Evolutionary conservation across 2,329 filamentous ascomycete species (phyloP), one percentile per base, ranked within the genome.

Genomic region (Anisogramma anomala): DNA sequence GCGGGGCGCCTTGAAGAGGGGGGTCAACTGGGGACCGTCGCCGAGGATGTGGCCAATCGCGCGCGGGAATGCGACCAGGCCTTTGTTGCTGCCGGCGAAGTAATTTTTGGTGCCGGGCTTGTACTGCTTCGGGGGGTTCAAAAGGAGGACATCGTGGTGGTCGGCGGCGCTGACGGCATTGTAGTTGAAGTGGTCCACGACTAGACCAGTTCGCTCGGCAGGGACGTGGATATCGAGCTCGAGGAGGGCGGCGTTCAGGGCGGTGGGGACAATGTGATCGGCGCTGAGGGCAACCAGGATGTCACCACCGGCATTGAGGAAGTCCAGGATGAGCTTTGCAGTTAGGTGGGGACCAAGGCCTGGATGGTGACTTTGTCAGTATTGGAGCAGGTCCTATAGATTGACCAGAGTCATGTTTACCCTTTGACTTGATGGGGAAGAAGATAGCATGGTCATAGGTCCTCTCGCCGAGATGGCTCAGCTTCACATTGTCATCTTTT

Each of bases 181-280:
- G 65, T 91, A 91, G 67, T 85, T 83, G 77, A 96, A 95, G 69
- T 98, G 91, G 64, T 96, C 91, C 47, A 96, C 81, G 5, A 94
- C 82, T 43, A 89, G 69, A 43, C 84, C 79, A 42, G 82, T 85
- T 55, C 88, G 84, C 63, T 94, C 89, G 26, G 77, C 65, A 28
- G 91, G 85, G n/a, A 95, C 75, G 51, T 79, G 71, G 55, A 98
- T 83, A 58, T 95, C 89, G 59, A 95, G 72, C 64, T 96, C 87
- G 54, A 84, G 68, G 38, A 96, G 82, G 42, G 94, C 71, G 31
- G 82, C 82, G 50, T 79, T 77, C 52, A 95, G 66, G 35, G 84
- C 77, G 41, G 75, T 77, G 11, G 89, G 79, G 3, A 82, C 79
- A 13, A 81, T 63, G 36, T 74, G 67, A 42, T 75, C 73, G 50